Conservation (phyloP, 371 early-diverging fungal species). For the Batrachochytrium dendrobatidis region DNA sequence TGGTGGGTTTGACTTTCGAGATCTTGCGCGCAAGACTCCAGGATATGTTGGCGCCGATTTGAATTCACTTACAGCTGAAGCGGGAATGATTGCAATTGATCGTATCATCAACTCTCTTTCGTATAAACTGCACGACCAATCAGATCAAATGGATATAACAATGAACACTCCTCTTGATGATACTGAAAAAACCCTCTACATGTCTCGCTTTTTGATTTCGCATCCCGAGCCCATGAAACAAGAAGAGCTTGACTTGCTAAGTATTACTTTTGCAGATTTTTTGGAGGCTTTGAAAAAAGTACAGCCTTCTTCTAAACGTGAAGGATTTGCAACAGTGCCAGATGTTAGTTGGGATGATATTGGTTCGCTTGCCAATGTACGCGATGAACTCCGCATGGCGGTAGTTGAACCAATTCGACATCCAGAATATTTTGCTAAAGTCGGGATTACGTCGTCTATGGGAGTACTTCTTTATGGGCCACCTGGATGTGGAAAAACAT, state of each 20-base stretch:
- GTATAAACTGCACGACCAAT: conserved; percentile 20
- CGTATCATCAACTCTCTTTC: conserved; percentile 82
- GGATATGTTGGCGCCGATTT: conserved; percentile 99
- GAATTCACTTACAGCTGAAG: conserved; percentile 92
- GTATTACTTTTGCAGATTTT: conserved; percentile 85
- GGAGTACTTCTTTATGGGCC: conserved; percentile 99
- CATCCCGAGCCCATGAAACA: conserved; percentile 55
- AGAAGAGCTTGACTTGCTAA: conserved; percentile 77
- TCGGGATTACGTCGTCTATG: conserved; percentile 89
- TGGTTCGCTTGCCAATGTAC: conserved; percentile 80
- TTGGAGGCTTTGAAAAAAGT: conserved; percentile 82
- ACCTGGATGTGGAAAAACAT: conserved; percentile 99
- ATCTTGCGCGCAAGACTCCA: conserved; percentile 90
- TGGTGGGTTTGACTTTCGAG: conserved; percentile 80
- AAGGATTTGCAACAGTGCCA: conserved; percentile 97
- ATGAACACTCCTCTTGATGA: conserved; percentile 1
- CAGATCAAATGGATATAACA: background rate
- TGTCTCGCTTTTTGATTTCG: conserved; percentile 11
- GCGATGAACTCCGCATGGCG: conserved; percentile 91
- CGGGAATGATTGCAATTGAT: conserved; percentile 91
- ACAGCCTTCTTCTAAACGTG: conserved; percentile 95
- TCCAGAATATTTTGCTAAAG: conserved; percentile 83
- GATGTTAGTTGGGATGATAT: conserved; percentile 94
- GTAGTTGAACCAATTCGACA: conserved; percentile 94
- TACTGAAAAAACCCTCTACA: background rate